phyloP scores from a whole-genome alignment of 2,329 filamentous ascomycete species.

The Ilyonectria sp. region DNA sequence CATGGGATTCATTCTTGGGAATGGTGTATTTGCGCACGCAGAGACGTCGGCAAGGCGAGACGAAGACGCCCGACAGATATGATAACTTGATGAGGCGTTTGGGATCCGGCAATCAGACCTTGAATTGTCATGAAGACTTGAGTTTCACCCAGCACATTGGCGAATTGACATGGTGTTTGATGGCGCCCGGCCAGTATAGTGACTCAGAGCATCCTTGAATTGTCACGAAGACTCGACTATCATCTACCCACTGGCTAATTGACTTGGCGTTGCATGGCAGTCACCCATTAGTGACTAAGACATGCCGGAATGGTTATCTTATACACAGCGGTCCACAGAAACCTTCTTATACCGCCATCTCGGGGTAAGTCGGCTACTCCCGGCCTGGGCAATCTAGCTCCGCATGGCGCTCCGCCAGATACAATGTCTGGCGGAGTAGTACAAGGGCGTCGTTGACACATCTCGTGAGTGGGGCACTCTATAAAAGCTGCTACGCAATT shows the following conservation, averaged over 20 bases:
- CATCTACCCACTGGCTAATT: too few species aligned
- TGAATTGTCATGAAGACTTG: constrained; percentile 3
- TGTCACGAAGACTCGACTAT: neutral
- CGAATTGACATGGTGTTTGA: neutral
- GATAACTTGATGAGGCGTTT: constrained; percentile 43
- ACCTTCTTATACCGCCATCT: neutral
- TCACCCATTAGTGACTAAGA: too few species aligned
- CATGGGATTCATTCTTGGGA: constrained; percentile 8
- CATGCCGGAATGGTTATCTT: too few species aligned
- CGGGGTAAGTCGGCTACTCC: constrained; percentile 28
- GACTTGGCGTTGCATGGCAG: too few species aligned
- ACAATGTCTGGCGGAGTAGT: neutral
- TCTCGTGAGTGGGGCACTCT: constrained; percentile 37
- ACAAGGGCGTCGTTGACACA: constrained; percentile 45
- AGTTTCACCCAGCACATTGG: neutral
- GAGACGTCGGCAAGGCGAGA: neutral
- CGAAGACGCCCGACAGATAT: constrained; percentile 26
- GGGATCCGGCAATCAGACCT: constrained; percentile 13
- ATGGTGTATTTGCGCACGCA: constrained; percentile 11
- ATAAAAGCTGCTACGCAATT: constrained; percentile 17
- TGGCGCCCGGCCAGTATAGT: neutral
- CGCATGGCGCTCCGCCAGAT: neutral
- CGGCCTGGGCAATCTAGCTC: constrained; percentile 12
- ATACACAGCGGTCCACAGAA: too few species aligned
- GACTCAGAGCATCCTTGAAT: neutral